A percentile compares a stretch with the other conserved stretches of the same genome.
Evolutionary conservation across 148 eudicot species (phyloP).

Genomic region (Cornus florida): DNA sequence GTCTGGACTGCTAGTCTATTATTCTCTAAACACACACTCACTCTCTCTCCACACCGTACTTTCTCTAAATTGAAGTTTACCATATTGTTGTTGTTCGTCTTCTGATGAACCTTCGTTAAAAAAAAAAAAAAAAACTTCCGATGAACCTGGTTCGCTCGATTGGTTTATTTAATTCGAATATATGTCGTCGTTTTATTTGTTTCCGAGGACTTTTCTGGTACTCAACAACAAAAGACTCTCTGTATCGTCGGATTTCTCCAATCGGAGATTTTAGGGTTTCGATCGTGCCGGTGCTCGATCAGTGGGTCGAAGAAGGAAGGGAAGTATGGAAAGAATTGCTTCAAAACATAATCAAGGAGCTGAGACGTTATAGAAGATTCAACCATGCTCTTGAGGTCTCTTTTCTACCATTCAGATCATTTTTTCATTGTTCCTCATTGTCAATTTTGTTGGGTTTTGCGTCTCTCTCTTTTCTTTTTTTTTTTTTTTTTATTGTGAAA

Average conservation of each 20-base stretch:
- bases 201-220: not conserved
- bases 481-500: too few relatives aligned
- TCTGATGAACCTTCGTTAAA: slow-evolving; percentile 8
- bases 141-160: not conserved
- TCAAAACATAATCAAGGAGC: slow-evolving; percentile 23
- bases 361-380: slow-evolving; percentile 24
- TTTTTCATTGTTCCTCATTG: too few relatives aligned
- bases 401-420: not conserved
- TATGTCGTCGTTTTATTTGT: not conserved
- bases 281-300: slow-evolving; percentile 35
- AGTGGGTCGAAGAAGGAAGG: slow-evolving; percentile 34
- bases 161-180: not conserved
- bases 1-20: too few relatives aligned
- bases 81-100: not conserved
- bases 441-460: not conserved
- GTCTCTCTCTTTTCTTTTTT: too few relatives aligned
- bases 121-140: too few relatives aligned
- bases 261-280: slow-evolving; percentile 17
- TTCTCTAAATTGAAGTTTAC: not conserved
- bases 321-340: slow-evolving; percentile 11
- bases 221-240: slow-evolving; percentile 13
- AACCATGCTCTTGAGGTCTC: slow-evolving; percentile 44
- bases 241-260: slow-evolving; percentile 34
- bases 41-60: not conserved
- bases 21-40: not conserved